phyloP scores from a whole-genome alignment of 2,329 filamentous ascomycete genomes.

The Beauveria sp. region DNA sequence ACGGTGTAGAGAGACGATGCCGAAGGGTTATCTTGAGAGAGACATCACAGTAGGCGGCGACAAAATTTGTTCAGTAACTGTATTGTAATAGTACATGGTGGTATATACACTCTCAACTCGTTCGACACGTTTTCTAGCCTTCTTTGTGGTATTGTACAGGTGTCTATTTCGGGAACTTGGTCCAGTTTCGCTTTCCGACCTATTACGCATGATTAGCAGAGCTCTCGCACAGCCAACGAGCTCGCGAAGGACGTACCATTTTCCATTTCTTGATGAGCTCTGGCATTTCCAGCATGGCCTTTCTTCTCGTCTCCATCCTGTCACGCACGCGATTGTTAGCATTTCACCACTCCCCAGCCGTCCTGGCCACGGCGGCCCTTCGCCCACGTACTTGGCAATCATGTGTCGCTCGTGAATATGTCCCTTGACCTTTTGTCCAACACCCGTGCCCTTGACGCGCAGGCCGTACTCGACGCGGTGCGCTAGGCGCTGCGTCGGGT shows the following conservation, averaged over 20 bases:
- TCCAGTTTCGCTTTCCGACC: constrained; percentile 50
- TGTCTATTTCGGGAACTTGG: constrained; percentile 48
- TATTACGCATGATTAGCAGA: constrained; percentile 30
- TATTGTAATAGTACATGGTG: constrained; percentile 24
- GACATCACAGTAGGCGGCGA: background rate
- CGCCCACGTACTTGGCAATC: constrained; percentile 55
- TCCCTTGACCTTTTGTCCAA: constrained; percentile 90
- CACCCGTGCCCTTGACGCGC: constrained; percentile 85
- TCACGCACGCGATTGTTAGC: constrained; percentile 22
- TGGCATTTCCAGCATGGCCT: constrained; percentile 94
- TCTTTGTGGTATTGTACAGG: background rate
- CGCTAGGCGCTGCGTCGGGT: constrained; percentile 61
- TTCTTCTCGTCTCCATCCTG: constrained; percentile 78
- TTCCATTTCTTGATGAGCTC: constrained; percentile 90
- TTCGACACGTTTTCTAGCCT: background rate
- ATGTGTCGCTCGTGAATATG: constrained; percentile 86
- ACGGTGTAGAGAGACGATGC: background rate
- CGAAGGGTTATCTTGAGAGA: background rate
- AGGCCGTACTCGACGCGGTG: constrained; percentile 71
- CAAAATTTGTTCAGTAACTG: constrained; percentile 17
- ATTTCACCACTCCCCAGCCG: background rate
- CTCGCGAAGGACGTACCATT: constrained; percentile 52
- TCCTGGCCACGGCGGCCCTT: no score
- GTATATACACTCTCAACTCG: constrained; percentile 12
- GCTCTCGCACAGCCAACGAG: background rate